Evolutionary conservation across 768 basidiomycete species (phyloP), one percentile per base, ranked within the genome.

Genomic region (Trametes sanguinea): DNA sequence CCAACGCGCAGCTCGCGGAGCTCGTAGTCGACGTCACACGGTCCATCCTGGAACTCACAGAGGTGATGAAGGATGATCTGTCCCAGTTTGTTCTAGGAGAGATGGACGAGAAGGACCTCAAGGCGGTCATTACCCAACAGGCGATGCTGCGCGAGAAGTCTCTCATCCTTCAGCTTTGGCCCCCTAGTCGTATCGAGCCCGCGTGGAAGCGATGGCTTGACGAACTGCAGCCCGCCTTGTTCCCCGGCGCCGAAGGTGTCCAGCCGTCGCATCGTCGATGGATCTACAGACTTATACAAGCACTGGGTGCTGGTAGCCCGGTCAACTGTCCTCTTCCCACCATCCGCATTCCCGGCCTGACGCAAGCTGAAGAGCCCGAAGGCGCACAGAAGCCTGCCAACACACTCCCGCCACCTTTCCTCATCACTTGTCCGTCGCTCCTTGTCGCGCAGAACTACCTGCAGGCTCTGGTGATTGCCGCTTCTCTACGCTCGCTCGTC

Each of bases 51-150:
- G 70, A 75, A 13, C 74, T 90, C 13, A 73, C 83, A 0, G 84
- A 87, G 44, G 72, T 76, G n/a, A 88, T 92, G 86, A 88, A 85
- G 69, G 75, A 81, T 32, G 90, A 91, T 67, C 77, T 91, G 39
- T 86, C 85, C 10, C 80, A 85, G 58, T 84, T 87, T 51, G 76
- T 88, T 10, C 69, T 90, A 1, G 88, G 87, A 17, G 77, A 77
- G 40, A 87, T 90, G 86, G 78, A 82, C 27, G 90, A 92, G 67
- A 69, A 76, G 40, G 83, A 92, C 56, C 77, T 90, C 29, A 72
- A 70, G 17, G 76, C 71, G 3, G 68, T 84, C 13, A 73, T 90
- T 33, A 70, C 71, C 6, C 78, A 79, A 35, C 81, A 88, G 65
- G 87, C 88, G 2, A 81, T 76, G 61, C 66, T 68, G 10, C 76